Evolutionary conservation across 169 alveolate species (phyloP).

Genomic region (Plasmodium coatneyi): DNA sequence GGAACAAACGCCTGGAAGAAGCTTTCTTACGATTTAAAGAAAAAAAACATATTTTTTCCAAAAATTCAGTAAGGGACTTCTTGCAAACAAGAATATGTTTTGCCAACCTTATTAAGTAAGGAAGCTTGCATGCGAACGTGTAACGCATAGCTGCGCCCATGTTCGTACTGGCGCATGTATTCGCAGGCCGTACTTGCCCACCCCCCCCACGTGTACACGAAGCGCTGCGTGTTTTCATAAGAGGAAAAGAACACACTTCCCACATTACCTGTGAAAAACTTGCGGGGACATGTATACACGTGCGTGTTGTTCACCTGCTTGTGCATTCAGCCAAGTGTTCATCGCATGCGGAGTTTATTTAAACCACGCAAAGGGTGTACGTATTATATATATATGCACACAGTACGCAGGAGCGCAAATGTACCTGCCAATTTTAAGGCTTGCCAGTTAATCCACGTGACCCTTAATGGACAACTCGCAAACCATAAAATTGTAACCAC

Average conservation of each 20-base stretch:
- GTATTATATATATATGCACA: not conserved
- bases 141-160: not conserved
- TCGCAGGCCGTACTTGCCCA: not conserved
- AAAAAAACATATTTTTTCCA: not conserved
- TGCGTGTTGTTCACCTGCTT: not conserved
- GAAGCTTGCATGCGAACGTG: not conserved
- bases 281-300: not conserved
- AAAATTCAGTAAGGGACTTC: not conserved
- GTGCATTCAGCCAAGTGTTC: not conserved
- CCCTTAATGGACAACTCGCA: not conserved
- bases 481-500: not conserved
- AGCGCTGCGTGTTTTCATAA: not conserved
- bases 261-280: not conserved
- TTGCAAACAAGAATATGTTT: not conserved
- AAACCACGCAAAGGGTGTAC: not conserved
- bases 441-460: not conserved
- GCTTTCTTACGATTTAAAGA: not conserved
- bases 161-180: not conserved
- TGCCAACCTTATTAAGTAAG: not conserved
- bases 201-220: not conserved
- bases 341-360: not conserved
- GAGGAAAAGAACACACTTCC: not conserved
- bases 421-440: not conserved
- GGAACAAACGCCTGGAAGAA: not conserved
- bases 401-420: not conserved